A percentile compares a stretch with the other conserved stretches of the same genome.
These are phyloP conservation scores for Neonectria faginata DNA, from an alignment of 2,329 filamentous ascomycete species.

Conservation along the genomic window DNA sequence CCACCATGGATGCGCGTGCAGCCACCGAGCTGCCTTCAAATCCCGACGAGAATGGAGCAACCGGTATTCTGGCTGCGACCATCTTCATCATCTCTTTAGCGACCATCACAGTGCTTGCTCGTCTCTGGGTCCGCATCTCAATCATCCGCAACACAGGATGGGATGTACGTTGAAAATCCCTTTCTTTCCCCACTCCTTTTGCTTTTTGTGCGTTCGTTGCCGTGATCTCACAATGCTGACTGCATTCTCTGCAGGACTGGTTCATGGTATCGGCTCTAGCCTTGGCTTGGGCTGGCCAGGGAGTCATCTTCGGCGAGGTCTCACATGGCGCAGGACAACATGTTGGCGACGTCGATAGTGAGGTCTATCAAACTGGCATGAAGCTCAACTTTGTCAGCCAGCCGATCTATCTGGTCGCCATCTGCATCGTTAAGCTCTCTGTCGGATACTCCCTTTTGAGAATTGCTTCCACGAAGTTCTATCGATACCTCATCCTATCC, in stretches of 20 bases:
- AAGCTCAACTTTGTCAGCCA: conserved; percentile 59
- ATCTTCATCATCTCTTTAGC: conserved; percentile 53
- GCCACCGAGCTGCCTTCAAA: conserved; percentile 43
- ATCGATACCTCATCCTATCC: conserved; percentile 50
- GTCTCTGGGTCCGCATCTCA: conserved; percentile 58
- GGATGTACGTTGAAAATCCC: conserved; percentile 52
- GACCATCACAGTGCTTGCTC: conserved; percentile 53
- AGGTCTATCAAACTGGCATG: conserved; percentile 51
- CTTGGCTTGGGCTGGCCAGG: conserved; percentile 53
- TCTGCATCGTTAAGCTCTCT: conserved; percentile 57
- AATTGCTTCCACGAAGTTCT: conserved; percentile 53
- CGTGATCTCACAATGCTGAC: conserved; percentile 11
- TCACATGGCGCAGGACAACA: conserved; percentile 60
- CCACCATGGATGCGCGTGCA: conserved; percentile 35
- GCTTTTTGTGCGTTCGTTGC: not conserved
- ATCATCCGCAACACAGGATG: conserved; percentile 61
- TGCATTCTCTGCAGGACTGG: conserved; percentile 40
- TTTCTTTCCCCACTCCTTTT: not conserved
- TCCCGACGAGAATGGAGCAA: conserved; percentile 51
- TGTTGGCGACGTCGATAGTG: conserved; percentile 53
- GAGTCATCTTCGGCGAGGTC: conserved; percentile 55
- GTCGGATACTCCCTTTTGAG: conserved; percentile 56
- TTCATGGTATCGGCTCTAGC: conserved; percentile 47
- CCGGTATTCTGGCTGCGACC: conserved; percentile 55
- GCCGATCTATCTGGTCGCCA: conserved; percentile 56